Conservation (phyloP, 2,329 filamentous ascomycete species). For the Epichloe coenophiala region DNA sequence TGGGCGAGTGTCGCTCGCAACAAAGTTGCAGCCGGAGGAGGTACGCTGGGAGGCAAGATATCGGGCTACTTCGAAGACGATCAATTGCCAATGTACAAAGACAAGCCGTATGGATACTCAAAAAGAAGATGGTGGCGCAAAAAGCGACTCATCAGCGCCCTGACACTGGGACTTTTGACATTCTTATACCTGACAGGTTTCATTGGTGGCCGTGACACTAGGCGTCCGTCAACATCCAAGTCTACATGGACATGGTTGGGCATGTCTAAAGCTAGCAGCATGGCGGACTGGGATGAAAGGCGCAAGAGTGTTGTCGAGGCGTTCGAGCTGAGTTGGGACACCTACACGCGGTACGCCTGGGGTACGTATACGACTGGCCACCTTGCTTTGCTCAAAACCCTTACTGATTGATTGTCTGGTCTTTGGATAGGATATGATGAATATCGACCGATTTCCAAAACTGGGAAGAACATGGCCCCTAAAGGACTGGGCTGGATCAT, state of each 20-base stretch:
- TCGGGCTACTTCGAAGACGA: slow-evolving; percentile 48
- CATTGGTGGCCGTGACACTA: slow-evolving; percentile 26
- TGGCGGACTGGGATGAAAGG: slow-evolving; percentile 62
- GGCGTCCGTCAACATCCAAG: slow-evolving; percentile 21
- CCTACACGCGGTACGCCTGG: slow-evolving; percentile 89
- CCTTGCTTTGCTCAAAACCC: slow-evolving; percentile 3
- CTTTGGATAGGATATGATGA: slow-evolving; percentile 57
- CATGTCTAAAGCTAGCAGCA: slow-evolving; percentile 30
- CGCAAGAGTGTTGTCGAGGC: slow-evolving; percentile 75
- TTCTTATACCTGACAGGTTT: slow-evolving; percentile 60
- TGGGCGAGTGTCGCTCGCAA: slow-evolving; percentile 40
- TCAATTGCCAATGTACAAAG: slow-evolving; percentile 87
- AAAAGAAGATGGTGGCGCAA: slow-evolving; percentile 45
- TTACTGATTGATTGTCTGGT: slow-evolving; percentile 13
- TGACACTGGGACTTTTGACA: slow-evolving; percentile 40
- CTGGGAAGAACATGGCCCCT: slow-evolving; percentile 69
- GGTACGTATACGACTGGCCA: slow-evolving; percentile 40
- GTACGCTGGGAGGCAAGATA: slow-evolving; percentile 40
- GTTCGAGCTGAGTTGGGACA: slow-evolving; percentile 84
- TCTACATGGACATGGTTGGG: slow-evolving; percentile 42
- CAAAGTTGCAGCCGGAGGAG: slow-evolving; percentile 17
- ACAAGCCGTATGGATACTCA: slow-evolving; percentile 77
- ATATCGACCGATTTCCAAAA: slow-evolving; percentile 72
- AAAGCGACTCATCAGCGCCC: slow-evolving; percentile 46
- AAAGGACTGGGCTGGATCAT: slow-evolving; percentile 97